Percentiles rank a stretch among this genome's conserved stretches.
These are phyloP conservation scores for Talaromyces atroroseus DNA, from an alignment of 2,329 filamentous ascomycete genomes.

Conservation along the genomic window DNA sequence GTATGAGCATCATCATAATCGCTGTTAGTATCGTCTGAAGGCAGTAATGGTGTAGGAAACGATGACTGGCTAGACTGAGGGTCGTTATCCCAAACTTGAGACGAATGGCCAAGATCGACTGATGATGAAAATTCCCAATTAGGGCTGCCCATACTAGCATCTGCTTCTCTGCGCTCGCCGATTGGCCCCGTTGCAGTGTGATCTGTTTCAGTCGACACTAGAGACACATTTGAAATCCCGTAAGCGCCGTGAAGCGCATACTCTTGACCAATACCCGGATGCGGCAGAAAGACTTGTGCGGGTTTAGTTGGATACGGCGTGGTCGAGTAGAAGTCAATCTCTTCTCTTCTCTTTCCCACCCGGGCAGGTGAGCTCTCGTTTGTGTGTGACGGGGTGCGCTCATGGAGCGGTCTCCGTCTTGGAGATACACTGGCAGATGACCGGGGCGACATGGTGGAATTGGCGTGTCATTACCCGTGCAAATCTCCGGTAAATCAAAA, in stretches of 20 bases:
- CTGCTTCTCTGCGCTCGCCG: slow-evolving; percentile 22
- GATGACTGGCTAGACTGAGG: slow-evolving; percentile 35
- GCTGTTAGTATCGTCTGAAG: slow-evolving; percentile 10
- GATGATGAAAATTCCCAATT: slow-evolving; percentile 35
- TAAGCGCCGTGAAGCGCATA: slow-evolving; percentile 28
- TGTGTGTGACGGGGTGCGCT: slow-evolving; percentile 41
- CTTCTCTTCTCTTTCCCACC: slow-evolving; percentile 32
- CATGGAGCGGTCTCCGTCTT: slow-evolving; percentile 40
- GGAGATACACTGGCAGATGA: slow-evolving; percentile 27
- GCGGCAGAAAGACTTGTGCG: slow-evolving; percentile 41
- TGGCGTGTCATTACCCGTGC: slow-evolving; percentile 1
- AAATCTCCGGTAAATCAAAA: neutral
- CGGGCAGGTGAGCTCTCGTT: slow-evolving; percentile 40
- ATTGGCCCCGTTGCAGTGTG: slow-evolving; percentile 25
- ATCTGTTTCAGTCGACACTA: slow-evolving; percentile 24
- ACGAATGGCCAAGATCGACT: slow-evolving; percentile 31
- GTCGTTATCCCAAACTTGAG: slow-evolving; percentile 35
- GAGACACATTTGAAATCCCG: slow-evolving; percentile 27
- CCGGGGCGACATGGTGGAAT: slow-evolving; percentile 9
- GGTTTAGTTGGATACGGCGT: slow-evolving; percentile 46
- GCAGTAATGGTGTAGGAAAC: slow-evolving; percentile 22
- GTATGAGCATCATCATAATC: neutral
- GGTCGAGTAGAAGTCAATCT: slow-evolving; percentile 35
- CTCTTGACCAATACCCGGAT: slow-evolving; percentile 34
- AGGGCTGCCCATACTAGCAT: slow-evolving; percentile 16